phyloP scores from a whole-genome alignment of 2,329 filamentous ascomycete species.

The Fusarium compactum region DNA sequence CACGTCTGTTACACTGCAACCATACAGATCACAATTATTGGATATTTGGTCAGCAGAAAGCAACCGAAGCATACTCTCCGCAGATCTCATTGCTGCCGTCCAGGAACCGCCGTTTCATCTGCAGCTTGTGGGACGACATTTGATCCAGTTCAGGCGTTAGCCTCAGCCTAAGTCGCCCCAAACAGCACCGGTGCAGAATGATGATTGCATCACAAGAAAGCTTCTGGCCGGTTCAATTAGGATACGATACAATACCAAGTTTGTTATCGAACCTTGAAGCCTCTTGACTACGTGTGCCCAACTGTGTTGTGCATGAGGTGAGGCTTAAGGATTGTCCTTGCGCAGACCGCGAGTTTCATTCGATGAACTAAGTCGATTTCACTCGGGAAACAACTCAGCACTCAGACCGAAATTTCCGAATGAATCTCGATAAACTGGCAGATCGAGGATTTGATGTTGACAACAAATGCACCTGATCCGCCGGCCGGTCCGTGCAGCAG shows the following conservation, averaged over 20 bases:
- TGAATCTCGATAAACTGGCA: conserved; percentile 8
- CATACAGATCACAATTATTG: neutral
- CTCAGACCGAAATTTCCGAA: conserved; percentile 28
- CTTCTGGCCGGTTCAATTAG: conserved; percentile 2
- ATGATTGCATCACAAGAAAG: conserved; percentile 14
- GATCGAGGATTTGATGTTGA: conserved; percentile 8
- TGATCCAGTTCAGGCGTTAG: conserved; percentile 17
- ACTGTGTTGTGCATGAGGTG: conserved; percentile 19
- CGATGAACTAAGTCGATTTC: neutral
- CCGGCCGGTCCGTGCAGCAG: conserved; percentile 16
- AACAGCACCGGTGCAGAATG: conserved; percentile 21
- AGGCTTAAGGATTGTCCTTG: conserved; percentile 15
- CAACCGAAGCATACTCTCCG: neutral
- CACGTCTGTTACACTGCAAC: conserved; percentile 10
- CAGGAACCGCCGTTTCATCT: conserved; percentile 40
- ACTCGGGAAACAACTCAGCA: conserved; percentile 9
- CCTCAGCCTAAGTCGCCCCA: conserved; percentile 9
- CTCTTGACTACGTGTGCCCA: neutral
- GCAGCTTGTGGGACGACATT: conserved; percentile 26
- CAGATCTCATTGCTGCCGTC: conserved; percentile 6
- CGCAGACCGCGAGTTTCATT: conserved; percentile 16
- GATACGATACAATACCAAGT: neutral
- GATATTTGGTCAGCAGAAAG: neutral
- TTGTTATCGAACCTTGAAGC: conserved; percentile 3
- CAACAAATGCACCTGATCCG: conserved; percentile 9